phyloP scores from a whole-genome alignment of 192 early-diverging fungal genomes.

The Rhizoclosmatium globosum region DNA sequence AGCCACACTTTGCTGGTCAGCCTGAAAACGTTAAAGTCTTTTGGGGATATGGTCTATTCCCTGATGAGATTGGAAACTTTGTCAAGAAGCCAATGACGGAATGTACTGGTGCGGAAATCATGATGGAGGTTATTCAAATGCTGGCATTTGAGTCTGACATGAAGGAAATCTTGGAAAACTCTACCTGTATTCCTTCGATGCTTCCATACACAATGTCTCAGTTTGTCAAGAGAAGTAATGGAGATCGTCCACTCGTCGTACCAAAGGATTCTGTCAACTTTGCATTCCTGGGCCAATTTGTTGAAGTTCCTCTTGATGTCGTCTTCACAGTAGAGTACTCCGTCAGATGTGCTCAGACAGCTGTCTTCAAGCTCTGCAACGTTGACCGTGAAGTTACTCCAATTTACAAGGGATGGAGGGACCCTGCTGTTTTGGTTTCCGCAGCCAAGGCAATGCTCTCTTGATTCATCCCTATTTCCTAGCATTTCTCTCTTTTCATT shows the following conservation, averaged over 20 bases:
- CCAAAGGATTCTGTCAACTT: conserved; percentile 42
- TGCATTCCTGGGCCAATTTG: conserved; percentile 52
- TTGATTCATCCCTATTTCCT: neutral
- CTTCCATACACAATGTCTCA: conserved; percentile 46
- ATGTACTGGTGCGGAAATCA: conserved; percentile 46
- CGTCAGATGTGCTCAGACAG: conserved; percentile 46
- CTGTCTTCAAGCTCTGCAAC: conserved; percentile 36
- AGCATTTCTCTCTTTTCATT: neutral
- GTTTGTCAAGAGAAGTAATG: conserved; percentile 41
- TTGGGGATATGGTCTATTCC: conserved; percentile 46
- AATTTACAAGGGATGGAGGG: conserved; percentile 38
- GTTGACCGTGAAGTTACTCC: conserved; percentile 31
- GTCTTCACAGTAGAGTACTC: conserved; percentile 53
- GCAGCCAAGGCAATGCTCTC: conserved; percentile 25
- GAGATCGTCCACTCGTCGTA: conserved; percentile 44
- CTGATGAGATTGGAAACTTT: conserved; percentile 44
- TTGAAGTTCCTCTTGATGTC: conserved; percentile 47
- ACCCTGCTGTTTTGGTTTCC: conserved; percentile 20
- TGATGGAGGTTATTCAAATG: conserved; percentile 38
- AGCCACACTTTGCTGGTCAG: conserved; percentile 50
- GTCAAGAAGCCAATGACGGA: conserved; percentile 50
- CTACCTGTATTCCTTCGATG: conserved; percentile 37
- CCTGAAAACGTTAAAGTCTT: conserved; percentile 41
- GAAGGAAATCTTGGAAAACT: conserved; percentile 2
- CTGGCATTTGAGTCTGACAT: conserved; percentile 35